phyloP scores from a whole-genome alignment of 1,284 basidiomycete genomes.

The Heterobasidion occidentale region DNA sequence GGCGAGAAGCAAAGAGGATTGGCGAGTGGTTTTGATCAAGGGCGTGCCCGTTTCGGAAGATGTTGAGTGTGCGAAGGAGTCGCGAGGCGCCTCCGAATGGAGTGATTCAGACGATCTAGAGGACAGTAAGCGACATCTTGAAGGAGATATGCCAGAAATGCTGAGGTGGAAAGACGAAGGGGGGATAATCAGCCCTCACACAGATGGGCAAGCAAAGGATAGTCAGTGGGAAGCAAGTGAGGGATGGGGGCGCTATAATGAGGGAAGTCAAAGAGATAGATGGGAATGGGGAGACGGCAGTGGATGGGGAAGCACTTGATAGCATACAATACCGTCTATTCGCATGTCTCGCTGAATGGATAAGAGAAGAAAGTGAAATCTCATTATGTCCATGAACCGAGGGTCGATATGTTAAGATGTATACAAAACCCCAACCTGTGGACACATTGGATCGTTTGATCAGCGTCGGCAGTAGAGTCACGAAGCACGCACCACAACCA shows the following conservation, averaged over 20 bases:
- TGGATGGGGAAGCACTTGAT: neutral
- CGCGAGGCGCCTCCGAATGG: too few relatives aligned
- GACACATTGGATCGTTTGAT: neutral
- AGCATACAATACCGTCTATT: neutral
- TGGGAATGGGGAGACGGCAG: neutral
- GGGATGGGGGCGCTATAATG: neutral
- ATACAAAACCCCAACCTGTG: neutral
- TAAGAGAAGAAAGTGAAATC: neutral
- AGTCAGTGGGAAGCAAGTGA: neutral
- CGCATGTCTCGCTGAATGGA: neutral
- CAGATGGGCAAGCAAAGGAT: neutral
- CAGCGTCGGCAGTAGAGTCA: neutral
- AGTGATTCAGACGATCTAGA: neutral
- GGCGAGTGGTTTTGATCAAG: neutral
- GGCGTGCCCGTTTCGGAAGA: conserved; percentile 1
- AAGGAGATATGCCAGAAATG: too few relatives aligned
- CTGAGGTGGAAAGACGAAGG: neutral
- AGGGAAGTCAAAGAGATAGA: neutral
- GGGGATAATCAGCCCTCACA: neutral
- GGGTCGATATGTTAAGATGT: neutral
- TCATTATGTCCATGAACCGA: neutral
- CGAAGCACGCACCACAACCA: too few relatives aligned
- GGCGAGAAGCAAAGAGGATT: neutral
- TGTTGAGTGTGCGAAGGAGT: neutral
- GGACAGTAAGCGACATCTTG: too few relatives aligned